These are phyloP conservation scores for Lentinula lateritia DNA, from an alignment of 768 basidiomycete species.

Conservation along the genomic window DNA sequence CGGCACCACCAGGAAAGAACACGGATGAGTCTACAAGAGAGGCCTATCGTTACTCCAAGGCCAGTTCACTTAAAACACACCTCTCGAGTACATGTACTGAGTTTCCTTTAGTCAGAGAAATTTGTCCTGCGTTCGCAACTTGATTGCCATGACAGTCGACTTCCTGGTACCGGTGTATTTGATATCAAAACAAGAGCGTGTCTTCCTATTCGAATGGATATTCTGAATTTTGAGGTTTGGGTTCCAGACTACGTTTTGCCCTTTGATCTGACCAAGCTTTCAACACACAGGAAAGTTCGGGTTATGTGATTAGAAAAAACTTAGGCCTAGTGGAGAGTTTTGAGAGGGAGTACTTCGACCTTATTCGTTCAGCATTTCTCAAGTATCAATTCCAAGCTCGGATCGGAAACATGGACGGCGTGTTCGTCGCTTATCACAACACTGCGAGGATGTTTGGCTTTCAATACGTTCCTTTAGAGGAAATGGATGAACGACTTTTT, in stretches of 20 bases:
- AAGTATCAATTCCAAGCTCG: slow-evolving; percentile 97
- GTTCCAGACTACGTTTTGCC: not conserved
- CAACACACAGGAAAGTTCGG: slow-evolving; percentile 62
- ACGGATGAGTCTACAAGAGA: slow-evolving; percentile 44
- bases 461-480: slow-evolving; percentile 82
- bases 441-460: slow-evolving; percentile 87
- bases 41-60: slow-evolving; percentile 85
- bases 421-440: slow-evolving; percentile 85
- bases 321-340: slow-evolving; percentile 73
- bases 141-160: slow-evolving; percentile 73
- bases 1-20: slow-evolving; percentile 17
- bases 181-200: slow-evolving; percentile 95
- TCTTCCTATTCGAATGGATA: slow-evolving; percentile 76
- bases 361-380: slow-evolving; percentile 89
- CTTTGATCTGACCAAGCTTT: not conserved
- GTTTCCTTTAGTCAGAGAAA: slow-evolving; percentile 35
- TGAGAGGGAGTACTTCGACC: slow-evolving; percentile 92
- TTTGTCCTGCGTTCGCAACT: slow-evolving; percentile 95
- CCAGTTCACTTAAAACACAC: slow-evolving; percentile 21
- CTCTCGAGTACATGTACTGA: not conserved
- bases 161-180: slow-evolving; percentile 90
- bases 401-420: slow-evolving; percentile 96
- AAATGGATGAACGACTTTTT: slow-evolving; percentile 83
- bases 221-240: slow-evolving; percentile 71
- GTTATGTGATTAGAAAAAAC: slow-evolving; percentile 63